Conservation (phyloP, 1,284 basidiomycete genomes). For the Volvariella surrecta region DNA sequence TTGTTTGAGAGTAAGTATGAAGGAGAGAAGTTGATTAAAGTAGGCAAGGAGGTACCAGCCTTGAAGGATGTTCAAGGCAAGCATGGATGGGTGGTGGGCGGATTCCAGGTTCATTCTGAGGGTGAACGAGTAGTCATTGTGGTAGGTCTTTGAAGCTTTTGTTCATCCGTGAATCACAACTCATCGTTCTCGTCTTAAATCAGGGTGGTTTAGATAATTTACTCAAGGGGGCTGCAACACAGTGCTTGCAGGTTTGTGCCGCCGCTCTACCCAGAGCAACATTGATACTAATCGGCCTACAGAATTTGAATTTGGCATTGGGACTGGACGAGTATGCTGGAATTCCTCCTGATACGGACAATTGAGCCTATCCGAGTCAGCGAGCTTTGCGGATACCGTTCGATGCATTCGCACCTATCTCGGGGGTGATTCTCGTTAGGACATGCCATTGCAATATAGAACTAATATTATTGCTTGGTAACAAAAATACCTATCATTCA, state of each 20-base stretch:
- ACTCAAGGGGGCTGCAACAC: conserved; percentile 95
- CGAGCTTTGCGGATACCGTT: too few relatives aligned
- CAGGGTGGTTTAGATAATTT: conserved; percentile 93
- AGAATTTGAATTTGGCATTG: conserved; percentile 94
- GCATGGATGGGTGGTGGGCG: conserved; percentile 89
- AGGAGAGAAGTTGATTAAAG: conserved; percentile 65
- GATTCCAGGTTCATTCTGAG: conserved; percentile 87
- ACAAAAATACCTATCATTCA: too few relatives aligned
- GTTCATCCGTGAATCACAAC: too few relatives aligned
- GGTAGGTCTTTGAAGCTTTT: conserved; percentile 34
- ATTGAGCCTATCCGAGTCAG: too few relatives aligned
- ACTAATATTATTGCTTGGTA: too few relatives aligned
- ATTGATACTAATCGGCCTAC: conserved; percentile 7
- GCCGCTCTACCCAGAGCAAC: conserved; percentile 4
- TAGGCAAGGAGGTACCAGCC: conserved; percentile 68
- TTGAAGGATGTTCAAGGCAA: conserved; percentile 70
- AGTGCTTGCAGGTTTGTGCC: conserved; percentile 79
- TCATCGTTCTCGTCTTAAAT: too few relatives aligned
- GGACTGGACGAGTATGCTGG: conserved; percentile 90
- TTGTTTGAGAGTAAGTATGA: conserved; percentile 79
- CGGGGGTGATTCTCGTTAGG: too few relatives aligned
- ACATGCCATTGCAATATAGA: too few relatives aligned
- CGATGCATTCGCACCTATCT: too few relatives aligned
- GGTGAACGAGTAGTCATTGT: conserved; percentile 90
- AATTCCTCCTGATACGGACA: conserved; percentile 36